Evolutionary conservation across 2,329 filamentous ascomycete species (phyloP).

Genomic region (Cyanodermella asteris): DNA sequence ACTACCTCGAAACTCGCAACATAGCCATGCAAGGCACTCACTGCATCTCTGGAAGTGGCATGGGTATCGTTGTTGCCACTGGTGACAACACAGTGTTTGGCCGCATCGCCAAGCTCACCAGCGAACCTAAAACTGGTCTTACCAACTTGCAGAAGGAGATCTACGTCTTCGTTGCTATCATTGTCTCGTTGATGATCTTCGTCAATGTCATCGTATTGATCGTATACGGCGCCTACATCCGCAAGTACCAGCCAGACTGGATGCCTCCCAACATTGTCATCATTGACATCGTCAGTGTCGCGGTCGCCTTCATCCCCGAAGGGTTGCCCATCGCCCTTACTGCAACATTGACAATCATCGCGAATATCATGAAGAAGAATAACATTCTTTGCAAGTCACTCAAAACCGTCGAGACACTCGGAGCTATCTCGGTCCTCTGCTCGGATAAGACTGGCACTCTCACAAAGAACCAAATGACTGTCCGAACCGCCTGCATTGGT

Average conservation of each 20-base stretch:
- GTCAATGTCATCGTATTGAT: slow-evolving; percentile 33
- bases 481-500: slow-evolving; percentile 12
- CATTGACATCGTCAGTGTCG: slow-evolving; percentile 53
- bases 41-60: slow-evolving; percentile 75
- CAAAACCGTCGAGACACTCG: slow-evolving; percentile 88
- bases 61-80: slow-evolving; percentile 91
- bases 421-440: slow-evolving; percentile 95
- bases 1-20: slow-evolving; percentile 55
- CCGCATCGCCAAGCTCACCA: slow-evolving; percentile 60
- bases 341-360: slow-evolving; percentile 79
- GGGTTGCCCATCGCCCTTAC: slow-evolving; percentile 97
- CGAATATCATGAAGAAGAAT: slow-evolving; percentile 83
- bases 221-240: slow-evolving; percentile 50
- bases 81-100: slow-evolving; percentile 88
- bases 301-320: slow-evolving; percentile 88
- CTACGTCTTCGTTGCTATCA: slow-evolving; percentile 47
- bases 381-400: slow-evolving; percentile 87
- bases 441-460: slow-evolving; percentile 73
- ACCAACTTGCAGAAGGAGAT: slow-evolving; percentile 54
- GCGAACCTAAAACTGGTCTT: slow-evolving; percentile 42
- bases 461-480: slow-evolving; percentile 69
- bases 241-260: slow-evolving; percentile 42
- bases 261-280: slow-evolving; percentile 53
- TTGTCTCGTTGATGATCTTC: slow-evolving; percentile 39
- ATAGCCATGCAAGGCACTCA: slow-evolving; percentile 65